Base-by-base conservation (phyloP, 305 asterid genomes). In the Rubia occidens region DNA sequence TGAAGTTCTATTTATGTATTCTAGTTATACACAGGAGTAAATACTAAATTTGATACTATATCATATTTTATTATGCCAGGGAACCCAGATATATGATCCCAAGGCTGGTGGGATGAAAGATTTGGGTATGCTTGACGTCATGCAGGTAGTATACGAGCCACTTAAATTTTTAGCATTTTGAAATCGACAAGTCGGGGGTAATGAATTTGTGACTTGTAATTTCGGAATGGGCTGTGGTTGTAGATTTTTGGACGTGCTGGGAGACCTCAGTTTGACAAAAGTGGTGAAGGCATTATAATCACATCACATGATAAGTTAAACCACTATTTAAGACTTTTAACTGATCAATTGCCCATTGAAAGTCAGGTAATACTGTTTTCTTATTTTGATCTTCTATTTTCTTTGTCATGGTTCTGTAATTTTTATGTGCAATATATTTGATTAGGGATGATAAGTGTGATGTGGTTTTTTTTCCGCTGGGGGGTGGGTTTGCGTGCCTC, bases 221-320 rank as follows among this genome's bases (percentile, higher is more conserved):
- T 71, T 32, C 21, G 13, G 63, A 70, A 69, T 78, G 79, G 39
- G 66, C 66, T 80, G 74, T 64, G 71, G 69, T 66, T 77, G 7
- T 80, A 95, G 97, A 95, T 95, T 71, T 91, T 95, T 78, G 99
- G 99, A 71, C 99, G 99, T 83, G 99, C 99, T 77, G 99, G 99
- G 66, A 91, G 99, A 77, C 99, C 99, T 32, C 99, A 95, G 75
- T 95, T 95, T 82, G 99, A 95, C 77, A 91, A 85, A 85, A 91
- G 97, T 81, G 99, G 99, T 72, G 99, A 95, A 91, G 99, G 99
- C 79, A 88, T 91, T 79, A 95, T 95, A 81, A 85, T 95, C 78
- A 95, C 99, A 32, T 72, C 79, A 70, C 97, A 95, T 68, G 96
- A 91, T 61, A 91, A 95, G 75, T 78, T 95, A 76, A 88, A 97